Conservation (phyloP, 2,329 filamentous ascomycete species). For the Apiospora sp. region DNA sequence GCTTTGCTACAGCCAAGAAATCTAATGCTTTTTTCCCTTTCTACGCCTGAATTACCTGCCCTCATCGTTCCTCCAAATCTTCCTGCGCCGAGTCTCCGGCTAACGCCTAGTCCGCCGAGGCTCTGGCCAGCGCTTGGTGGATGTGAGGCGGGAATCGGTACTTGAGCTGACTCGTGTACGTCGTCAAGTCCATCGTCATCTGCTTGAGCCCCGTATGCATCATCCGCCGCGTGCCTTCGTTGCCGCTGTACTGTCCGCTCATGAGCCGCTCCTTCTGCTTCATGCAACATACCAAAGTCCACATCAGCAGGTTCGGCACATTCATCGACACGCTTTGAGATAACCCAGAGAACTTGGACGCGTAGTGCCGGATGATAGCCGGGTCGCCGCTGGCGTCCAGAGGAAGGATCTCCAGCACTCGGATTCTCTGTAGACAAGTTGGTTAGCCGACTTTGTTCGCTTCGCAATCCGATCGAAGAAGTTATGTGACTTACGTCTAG, state of each 20-base stretch:
- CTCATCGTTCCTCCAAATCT: neutral
- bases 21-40: neutral
- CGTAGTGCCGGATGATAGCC: conserved; percentile 78
- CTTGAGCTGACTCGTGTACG: conserved; percentile 90
- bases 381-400: conserved; percentile 79
- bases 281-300: conserved; percentile 89
- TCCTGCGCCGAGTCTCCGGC: neutral
- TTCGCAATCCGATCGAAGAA: neutral
- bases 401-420: conserved; percentile 79
- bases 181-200: conserved; percentile 88
- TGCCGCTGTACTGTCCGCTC: conserved; percentile 76
- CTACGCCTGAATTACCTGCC: neutral
- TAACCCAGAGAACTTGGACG: conserved; percentile 81
- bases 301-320: conserved; percentile 89
- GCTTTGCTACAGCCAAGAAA: neutral
- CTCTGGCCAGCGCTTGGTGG: conserved; percentile 86
- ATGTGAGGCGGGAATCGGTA: conserved; percentile 88
- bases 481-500: conserved; percentile 60
- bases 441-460: conserved; percentile 27
- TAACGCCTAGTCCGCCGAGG: conserved; percentile 68
- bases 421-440: conserved; percentile 68
- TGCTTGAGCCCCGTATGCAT: conserved; percentile 77
- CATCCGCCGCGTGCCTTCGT: conserved; percentile 68
- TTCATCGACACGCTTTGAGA: conserved; percentile 86
- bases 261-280: conserved; percentile 77